Evolutionary conservation across 106 monocot genomes (phyloP), one percentile per base, ranked within the genome.

Genomic region (Alisma plantagoaquatica): DNA sequence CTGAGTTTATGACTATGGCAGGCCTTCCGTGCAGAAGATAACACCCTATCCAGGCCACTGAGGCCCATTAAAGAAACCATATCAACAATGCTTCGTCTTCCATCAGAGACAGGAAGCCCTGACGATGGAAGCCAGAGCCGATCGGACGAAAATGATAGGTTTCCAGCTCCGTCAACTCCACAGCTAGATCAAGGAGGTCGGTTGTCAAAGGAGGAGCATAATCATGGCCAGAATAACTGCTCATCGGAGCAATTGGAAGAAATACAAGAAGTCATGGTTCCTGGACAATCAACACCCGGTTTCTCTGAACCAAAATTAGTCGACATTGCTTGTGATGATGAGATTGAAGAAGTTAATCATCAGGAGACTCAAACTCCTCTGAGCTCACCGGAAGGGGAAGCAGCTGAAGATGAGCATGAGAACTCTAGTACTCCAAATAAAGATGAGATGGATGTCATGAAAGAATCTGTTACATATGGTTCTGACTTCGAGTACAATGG

Each of bases 11-110:
- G n/a, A n/a, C n/a, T n/a, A n/a, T n/a, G n/a, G 66, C 73, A 85
- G 91, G 91, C 91, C 54, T 78, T 92, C 54, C 85, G 61, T 55
- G 70, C 75, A 76, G 67, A 73, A 29, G 66, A 42, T 9, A 58
- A 33, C 43, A 43, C 7, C 23, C 33, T 72, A 25, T 61, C 77
- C 43, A 86, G 73, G 56, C 75, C 91, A 23, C 54, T 85, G 47
- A 61, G 68, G 59, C 81, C 91, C 22, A 64, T 84, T 24, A 83
- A 89, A 70, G 88, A 89, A 52, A 83, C 60, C 0, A 70, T 82
- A 29, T 57, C 57, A 25, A 76, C 87, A 0, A 73, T 88, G 64
- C 70, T 89, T 60, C 76, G 42, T 6, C 29, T 73, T 22, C 54
- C 70, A 11, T 52, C 66, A 5, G 70, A 70, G 17, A 33, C 25